Conservation (phyloP, 2,329 filamentous ascomycete genomes). For the Aureobasidium namibiae region DNA sequence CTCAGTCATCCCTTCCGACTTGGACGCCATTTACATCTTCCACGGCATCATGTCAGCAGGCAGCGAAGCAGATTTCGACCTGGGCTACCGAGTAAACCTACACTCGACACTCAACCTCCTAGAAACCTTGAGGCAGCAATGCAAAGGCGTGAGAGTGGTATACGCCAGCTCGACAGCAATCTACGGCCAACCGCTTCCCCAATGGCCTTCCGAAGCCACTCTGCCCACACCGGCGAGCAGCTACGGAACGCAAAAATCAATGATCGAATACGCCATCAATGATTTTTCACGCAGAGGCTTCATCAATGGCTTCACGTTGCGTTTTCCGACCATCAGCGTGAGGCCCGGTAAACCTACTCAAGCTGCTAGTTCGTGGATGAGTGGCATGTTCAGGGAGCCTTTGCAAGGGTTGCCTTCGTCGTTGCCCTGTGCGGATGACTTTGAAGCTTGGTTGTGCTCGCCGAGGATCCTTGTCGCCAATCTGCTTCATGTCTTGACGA, state of each 20-base stretch:
- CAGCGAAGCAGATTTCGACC: constrained; percentile 44
- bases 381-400: constrained; percentile 46
- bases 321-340: constrained; percentile 45
- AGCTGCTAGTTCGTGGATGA: constrained; percentile 45
- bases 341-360: constrained; percentile 43
- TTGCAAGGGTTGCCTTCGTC: constrained; percentile 42
- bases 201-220: constrained; percentile 36
- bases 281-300: constrained; percentile 45
- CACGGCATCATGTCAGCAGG: constrained; percentile 49
- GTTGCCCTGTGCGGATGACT: constrained; percentile 44
- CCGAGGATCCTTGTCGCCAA: constrained; percentile 48
- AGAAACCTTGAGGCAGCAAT: constrained; percentile 38
- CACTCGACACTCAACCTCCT: constrained; percentile 40
- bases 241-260: constrained; percentile 45
- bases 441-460: constrained; percentile 51
- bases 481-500: constrained; percentile 42
- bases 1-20: constrained; percentile 34
- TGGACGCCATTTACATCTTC: constrained; percentile 44
- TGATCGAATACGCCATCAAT: constrained; percentile 42
- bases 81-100: constrained; percentile 45
- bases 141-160: constrained; percentile 40
- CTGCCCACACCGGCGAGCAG: constrained; percentile 40
- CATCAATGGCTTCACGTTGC: constrained; percentile 38
- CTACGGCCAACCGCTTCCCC: constrained; percentile 39
- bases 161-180: constrained; percentile 44